These are phyloP conservation scores for Casaregolazyma suthepensis DNA, from an alignment of 1,139 yeast species.

Conservation along the genomic window DNA sequence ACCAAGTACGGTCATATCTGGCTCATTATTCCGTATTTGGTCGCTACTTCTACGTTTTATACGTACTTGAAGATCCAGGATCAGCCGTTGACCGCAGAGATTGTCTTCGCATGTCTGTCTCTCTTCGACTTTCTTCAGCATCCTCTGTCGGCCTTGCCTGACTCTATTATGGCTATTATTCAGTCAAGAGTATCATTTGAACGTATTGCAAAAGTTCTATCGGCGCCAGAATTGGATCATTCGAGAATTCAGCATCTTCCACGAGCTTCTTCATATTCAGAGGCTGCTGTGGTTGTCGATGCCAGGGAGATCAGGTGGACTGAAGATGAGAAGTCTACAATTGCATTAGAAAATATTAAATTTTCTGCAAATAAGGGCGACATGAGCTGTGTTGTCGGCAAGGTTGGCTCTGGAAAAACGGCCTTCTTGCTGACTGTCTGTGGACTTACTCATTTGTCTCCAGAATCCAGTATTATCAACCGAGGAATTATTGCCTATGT, in stretches of 20 bases:
- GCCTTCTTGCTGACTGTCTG: constrained; percentile 56
- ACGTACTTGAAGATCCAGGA: constrained; percentile 37
- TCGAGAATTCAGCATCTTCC: constrained; percentile 22
- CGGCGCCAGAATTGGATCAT: constrained; percentile 32
- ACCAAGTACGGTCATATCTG: constrained; percentile 52
- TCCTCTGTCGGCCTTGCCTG: constrained; percentile 56
- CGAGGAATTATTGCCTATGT: constrained; percentile 73
- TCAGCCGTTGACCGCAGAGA: constrained; percentile 57
- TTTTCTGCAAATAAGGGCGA: constrained; percentile 54
- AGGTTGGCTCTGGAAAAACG: constrained; percentile 75
- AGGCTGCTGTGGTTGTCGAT: constrained; percentile 33
- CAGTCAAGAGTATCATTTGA: constrained; percentile 58
- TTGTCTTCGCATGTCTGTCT: constrained; percentile 65
- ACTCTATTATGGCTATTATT: constrained; percentile 49
- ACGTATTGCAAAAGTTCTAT: constrained; percentile 50
- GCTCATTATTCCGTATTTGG: constrained; percentile 60
- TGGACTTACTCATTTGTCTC: constrained; percentile 50
- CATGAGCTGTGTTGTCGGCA: constrained; percentile 66
- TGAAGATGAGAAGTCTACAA: constrained; percentile 30
- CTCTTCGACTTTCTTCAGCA: constrained; percentile 51
- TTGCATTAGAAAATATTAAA: constrained; percentile 48
- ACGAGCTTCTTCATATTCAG: constrained; percentile 25
- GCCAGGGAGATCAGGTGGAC: constrained; percentile 44
- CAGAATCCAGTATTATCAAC: constrained; percentile 59
- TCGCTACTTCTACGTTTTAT: constrained; percentile 59